phyloP scores from a whole-genome alignment of 1,284 basidiomycete species.

The Hemileia vastatrix region DNA sequence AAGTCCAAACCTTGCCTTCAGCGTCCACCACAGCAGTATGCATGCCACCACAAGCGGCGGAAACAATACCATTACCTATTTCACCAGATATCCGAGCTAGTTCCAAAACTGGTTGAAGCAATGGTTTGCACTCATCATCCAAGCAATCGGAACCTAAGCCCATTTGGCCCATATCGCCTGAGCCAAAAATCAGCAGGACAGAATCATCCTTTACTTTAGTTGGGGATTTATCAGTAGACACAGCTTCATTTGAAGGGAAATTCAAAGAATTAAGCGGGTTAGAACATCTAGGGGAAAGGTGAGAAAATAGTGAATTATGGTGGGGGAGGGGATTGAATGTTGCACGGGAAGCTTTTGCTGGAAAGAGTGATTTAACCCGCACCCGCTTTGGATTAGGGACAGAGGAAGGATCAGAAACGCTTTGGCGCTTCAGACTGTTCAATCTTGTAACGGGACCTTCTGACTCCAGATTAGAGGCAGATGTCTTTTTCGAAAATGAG shows the following conservation, averaged over 20 bases:
- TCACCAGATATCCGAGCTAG: too few species aligned
- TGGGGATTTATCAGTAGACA: too few species aligned
- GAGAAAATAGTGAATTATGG: too few species aligned
- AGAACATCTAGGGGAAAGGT: constrained; percentile 7
- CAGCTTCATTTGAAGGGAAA: too few species aligned
- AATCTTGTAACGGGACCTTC: too few species aligned
- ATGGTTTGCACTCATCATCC: constrained; percentile 14
- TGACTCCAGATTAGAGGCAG: too few species aligned
- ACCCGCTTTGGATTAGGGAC: too few species aligned
- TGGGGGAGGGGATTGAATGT: constrained; percentile 16
- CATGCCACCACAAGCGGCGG: constrained; percentile 71
- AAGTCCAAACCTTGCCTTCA: constrained; percentile 58
- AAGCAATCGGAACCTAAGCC: constrained; percentile 10
- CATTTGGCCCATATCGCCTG: constrained; percentile 22
- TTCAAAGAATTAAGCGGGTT: constrained; percentile 15
- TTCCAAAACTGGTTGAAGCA: constrained; percentile 9
- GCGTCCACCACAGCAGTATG: constrained; percentile 76
- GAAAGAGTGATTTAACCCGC: constrained; percentile 15
- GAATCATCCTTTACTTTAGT: too few species aligned
- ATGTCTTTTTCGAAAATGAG: too few species aligned
- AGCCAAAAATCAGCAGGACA: constrained; percentile 18
- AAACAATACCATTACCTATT: too few species aligned
- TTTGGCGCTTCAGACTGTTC: too few species aligned
- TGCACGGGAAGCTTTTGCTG: constrained; percentile 12
- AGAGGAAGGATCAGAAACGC: too few species aligned